Evolutionary conservation across 768 basidiomycete species (phyloP), one percentile per base, ranked within the genome.

Genomic region (Coprinellus micaceus): DNA sequence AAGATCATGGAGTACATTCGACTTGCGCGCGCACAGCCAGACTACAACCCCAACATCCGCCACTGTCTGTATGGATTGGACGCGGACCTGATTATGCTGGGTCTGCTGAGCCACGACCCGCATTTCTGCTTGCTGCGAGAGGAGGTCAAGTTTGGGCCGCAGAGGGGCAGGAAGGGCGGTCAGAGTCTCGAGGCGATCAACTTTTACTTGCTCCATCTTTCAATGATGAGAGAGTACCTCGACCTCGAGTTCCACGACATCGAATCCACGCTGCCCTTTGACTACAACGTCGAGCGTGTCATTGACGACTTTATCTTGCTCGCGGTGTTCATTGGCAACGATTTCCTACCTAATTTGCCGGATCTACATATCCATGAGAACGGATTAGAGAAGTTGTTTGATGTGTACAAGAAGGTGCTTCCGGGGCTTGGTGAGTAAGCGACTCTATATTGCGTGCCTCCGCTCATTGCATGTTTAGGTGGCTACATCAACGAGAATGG

Each of bases 1-100:
- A 99, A 99, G 79, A 95, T 99, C 63, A 98, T 98, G 91, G 97
- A 98, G 69, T 99, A 95, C 72, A 98, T 99, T 68, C 88, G 97
- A 37, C 74, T 94, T 58, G 87, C 89, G 52, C 89, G 95, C 63
- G 95, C 97, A 28, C 97, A 98, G 70, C 91, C 90, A 7, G 88
- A 92, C 69, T 95, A 98, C 76, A 89, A 97, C 72, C 92, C 96
- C 3, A 98, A 98, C 71, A 82, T 94, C 54, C 88, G 97, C 62
- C 97, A 99, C 73, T 99, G 97, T 74, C 77, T 99, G 53, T 99
- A 99, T 70, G 97, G 97, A 41, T 86, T 99, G 33, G 97, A 99
- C 67, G 97, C 97, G 29, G 97, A 99, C 74, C 74, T 99, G 61
- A 92, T 99, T 73, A 99, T 99, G 97, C 80, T 99, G 65, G 95